phyloP scores from a whole-genome alignment of 129 eudicot species.

The Lonicera japonica region DNA sequence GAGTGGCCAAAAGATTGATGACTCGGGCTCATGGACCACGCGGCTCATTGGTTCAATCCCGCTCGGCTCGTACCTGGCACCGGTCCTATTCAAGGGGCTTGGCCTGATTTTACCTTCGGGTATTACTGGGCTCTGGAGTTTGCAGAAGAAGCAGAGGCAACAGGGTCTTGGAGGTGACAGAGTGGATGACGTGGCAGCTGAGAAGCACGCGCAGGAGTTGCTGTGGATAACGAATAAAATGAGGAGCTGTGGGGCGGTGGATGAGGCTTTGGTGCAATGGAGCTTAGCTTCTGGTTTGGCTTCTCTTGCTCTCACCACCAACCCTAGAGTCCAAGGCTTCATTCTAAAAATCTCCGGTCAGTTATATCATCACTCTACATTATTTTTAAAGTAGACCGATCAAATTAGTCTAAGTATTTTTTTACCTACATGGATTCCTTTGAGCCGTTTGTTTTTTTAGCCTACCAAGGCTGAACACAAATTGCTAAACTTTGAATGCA shows the following conservation, averaged over 20 bases:
- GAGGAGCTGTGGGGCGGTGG: constrained; percentile 22
- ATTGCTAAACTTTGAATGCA: no score
- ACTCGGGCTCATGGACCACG: constrained; percentile 17
- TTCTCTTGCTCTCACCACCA: constrained; percentile 25
- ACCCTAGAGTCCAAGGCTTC: constrained; percentile 30
- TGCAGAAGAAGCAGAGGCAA: not conserved
- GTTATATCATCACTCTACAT: not conserved
- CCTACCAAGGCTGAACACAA: no score
- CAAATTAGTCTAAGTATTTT: no score
- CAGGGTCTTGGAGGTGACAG: constrained; percentile 4
- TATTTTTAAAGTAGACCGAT: no score
- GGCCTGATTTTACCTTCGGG: constrained; percentile 7
- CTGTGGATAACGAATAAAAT: constrained; percentile 31
- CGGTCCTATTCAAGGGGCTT: constrained; percentile 10
- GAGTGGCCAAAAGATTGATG: not conserved
- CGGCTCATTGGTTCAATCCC: constrained; percentile 18
- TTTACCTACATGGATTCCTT: no score
- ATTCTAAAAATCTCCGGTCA: constrained; percentile 26
- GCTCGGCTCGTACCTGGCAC: constrained; percentile 11
- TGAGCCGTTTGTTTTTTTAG: no score
- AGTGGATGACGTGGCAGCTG: constrained; percentile 20
- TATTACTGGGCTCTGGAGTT: not conserved
- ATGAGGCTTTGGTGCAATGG: constrained; percentile 38
- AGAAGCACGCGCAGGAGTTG: constrained; percentile 32
- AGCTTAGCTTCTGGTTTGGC: constrained; percentile 26